Base-by-base conservation (phyloP, 129 eudicot species). In the Deinandra increscens region DNA sequence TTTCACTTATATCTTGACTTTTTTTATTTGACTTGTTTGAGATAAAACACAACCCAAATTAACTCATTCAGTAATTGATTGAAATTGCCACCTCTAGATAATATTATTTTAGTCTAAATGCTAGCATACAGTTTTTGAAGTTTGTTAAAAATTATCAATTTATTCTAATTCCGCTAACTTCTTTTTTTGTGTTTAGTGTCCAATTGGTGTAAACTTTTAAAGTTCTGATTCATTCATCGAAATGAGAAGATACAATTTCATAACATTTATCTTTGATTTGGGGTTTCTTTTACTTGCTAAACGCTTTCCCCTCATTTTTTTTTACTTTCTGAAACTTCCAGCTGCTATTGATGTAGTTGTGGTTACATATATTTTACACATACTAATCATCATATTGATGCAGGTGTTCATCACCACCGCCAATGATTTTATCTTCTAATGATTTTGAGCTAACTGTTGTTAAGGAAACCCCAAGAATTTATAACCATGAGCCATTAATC, bases 401-500 rank as follows among this genome's bases (percentile, higher is more conserved):
- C 89, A 91, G 97, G 86, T 83, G 45, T 66, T 75, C 74, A 39
- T 76, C 62, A 18, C 70, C 83, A 71, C 82, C 75, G 23, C 39
- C 41, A 15, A 65, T 62, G 46, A 67, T 62, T n/a, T 42, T 49
- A 44, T 73, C 81, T 62, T 68, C 78, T 19, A 61, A 75, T 70
- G 84, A 70, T 76, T 65, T 71, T 17, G 85, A 86, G 50, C 65
- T 83, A 70, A 74, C 88, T 44, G 29, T 81, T 73, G 95, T 92
- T 65, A 74, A 80, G 43, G 98, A 89, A 85, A 92, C 98, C 66
- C 98, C 91, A 4, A 43, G 50, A 38, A 65, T 64, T 58, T 50
- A 76, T 60, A 43, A 76, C 75, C 31, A 20, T 37, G 84, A 85
- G 20, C 66, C 80, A 50, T 75, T 82, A 31, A 54, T 64, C 68